Evolutionary conservation across 345 rosid species (phyloP).

Genomic region (Syzygium aqueum): DNA sequence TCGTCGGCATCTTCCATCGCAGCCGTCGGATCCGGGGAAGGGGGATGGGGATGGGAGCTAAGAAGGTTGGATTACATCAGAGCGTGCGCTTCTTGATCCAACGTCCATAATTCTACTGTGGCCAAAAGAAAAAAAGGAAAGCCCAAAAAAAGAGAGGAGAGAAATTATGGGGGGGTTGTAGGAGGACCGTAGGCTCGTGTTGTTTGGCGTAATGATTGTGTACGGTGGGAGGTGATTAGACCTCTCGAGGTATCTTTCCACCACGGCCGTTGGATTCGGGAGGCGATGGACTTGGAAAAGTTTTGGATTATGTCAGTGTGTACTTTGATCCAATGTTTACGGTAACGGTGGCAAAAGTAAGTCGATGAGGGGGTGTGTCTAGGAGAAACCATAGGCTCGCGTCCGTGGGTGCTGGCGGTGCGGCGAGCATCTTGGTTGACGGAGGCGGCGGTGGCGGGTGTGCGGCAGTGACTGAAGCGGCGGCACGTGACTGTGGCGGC

Average conservation of each 20-base stretch:
- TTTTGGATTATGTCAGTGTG: not conserved
- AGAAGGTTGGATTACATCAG: accelerated
- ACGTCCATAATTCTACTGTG: not conserved
- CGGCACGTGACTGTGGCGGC: not conserved
- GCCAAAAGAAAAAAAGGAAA: not conserved
- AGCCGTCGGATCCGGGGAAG: not conserved
- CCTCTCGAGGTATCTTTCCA: not conserved
- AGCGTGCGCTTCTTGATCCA: not conserved
- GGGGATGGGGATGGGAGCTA: too few species aligned
- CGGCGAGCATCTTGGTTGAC: not conserved
- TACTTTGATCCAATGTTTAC: not conserved
- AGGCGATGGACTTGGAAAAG: not conserved
- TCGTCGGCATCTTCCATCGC: not conserved
- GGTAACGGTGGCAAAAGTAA: not conserved
- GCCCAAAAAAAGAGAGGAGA: too few species aligned
- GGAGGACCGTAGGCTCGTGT: not conserved
- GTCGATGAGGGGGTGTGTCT: too few species aligned
- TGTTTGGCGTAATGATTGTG: not conserved
- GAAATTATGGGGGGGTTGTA: not conserved
- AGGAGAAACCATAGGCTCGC: not conserved
- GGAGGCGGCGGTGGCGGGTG: not conserved
- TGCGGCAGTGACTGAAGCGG: not conserved
- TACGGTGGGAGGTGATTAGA: not conserved
- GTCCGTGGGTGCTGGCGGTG: not conserved
- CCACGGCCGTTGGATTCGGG: not conserved